Evolutionary conservation across 2,329 filamentous ascomycete species (phyloP), one percentile per base, ranked within the genome.

Genomic region (Hypoxylon rubiginosum): DNA sequence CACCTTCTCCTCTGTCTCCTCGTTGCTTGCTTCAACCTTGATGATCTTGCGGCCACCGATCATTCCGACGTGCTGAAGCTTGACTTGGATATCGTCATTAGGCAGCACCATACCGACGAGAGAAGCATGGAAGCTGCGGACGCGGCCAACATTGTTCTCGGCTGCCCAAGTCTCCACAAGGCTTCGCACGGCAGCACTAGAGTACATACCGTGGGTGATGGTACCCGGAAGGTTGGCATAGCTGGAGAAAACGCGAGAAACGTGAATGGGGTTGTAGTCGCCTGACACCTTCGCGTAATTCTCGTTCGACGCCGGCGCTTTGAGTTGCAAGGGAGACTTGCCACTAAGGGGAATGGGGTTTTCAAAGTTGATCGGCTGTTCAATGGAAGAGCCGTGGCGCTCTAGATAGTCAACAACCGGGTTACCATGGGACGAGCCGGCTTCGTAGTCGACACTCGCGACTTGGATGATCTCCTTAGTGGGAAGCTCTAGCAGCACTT

Each of bases 141-240:
- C 95, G 74, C 96, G 95, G 48, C 96, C 95, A 74, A 98, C 91
- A 78, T 99, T 96, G 86, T 99, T 99, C 84, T 99, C 97, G 0
- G 95, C 96, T 56, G 97, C 96, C 96, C 96, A 99, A 0, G 94
- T 99, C 85, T 99, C 96, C 6, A 99, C 94, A 57, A 99, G 85
- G 78, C 94, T 97, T 75, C 97, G 91, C 28, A 99, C 96, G 39
- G 96, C 93, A 71, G 96, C 96, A 80, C 95, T 98, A 1, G 95
- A 97, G 86, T 98, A 99, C 96, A 99, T 99, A 78, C 96, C 96
- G 78, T 99, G 96, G 1, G 96, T 99, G 76, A 99, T 99, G 48
- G 96, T 99, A 53, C 96, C 97, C 1, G 94, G 94, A 15, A 99
- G 86, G 79, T 94, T 96, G 78, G 96, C 97, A 75, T 98, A 99